Base-by-base conservation (phyloP, 768 basidiomycete genomes). In the Gautieria morchelliformis region DNA sequence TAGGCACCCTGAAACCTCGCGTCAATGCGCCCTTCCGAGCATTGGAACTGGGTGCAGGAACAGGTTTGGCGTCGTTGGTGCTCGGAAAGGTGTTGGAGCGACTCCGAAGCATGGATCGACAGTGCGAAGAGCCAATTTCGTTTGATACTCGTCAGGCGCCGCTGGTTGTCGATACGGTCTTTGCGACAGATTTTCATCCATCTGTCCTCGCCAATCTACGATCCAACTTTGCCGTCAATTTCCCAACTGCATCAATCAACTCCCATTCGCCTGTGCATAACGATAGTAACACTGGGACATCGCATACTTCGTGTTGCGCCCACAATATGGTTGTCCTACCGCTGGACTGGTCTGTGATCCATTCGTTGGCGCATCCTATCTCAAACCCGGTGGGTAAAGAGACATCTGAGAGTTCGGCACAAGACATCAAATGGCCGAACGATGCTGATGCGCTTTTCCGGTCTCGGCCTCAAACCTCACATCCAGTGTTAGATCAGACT, bases 41-140 rank as follows among this genome's bases (percentile, higher is more conserved):
- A 27, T 71, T 83, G 33, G 81, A 83, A 64, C 69, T 83, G 0
- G 82, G 81, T 12, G 78, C 81, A 5, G 81, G 81, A 1, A 83
- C 81, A 0, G 82, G 82, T 0, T 67, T 83, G 32, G 75, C 53
- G 73, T 75, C 39, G 65, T 82, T 53, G 65, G 73, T 1, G 60
- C 71, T 1, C 73, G 71, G 5, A 74, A 72, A 35, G 45, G 74
- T 0, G 58, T 73, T 30, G 50, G 61, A 37, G 52, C 56, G 6
- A 50, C 20, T 39, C 42, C 53, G 53, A 51, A 7, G 14, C 24
- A n/a, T 15, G 1, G 10, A 41, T 14, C 35, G 11, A 22, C 15
- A 41, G 6, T 19, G 15, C 27, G 9, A 20, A 3, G 37, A 12
- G 24, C 52, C 19, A 17, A 22, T 55, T 2, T 57, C 11, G 8